Base-by-base conservation (phyloP, 768 basidiomycete genomes). In the Amanita rubescens region DNA sequence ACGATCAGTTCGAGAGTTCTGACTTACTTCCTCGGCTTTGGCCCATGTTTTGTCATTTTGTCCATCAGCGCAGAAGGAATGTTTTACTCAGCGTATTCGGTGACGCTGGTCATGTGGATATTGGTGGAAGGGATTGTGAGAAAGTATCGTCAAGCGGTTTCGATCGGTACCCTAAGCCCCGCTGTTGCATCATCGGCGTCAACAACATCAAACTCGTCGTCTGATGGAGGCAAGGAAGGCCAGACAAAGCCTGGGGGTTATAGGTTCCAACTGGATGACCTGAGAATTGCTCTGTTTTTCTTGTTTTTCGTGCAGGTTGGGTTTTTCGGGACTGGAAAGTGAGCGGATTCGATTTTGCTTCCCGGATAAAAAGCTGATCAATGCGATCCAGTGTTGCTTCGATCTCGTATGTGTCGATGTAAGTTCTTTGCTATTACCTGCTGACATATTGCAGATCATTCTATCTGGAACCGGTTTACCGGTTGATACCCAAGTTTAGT, bases 311-410 rank as follows among this genome's bases (percentile, higher is more conserved):
- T 92, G 6, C 90, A 94, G 60, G 79, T 90, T 38, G 90, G 83
- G 2, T 92, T 91, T 67, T 91, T 90, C 62, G 90, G 90, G 7
- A 88, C 81, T 34, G 87, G 87, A 71, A 90, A 87, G 85, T 87
- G 68, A 59, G 86, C 75, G 9, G 1, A 42, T 5, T 49, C 15
- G 22, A 17, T 35, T 34, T 6, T 35, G 15, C 20, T 44, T 5
- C 44, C 11, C 17, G 35, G 15, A 30, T 12, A n/a, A 4, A 32
- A 42, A 35, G 38, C 30, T 57, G 24, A 59, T 46, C 49, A 11
- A 25, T 52, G 45, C 51, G 49, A 54, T 12, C 49, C 48, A 91
- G 87, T 59, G 82, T 89, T 44, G 85, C 87, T n/a, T 87, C 87
- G 9, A 90, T 91, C 62, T 87, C 89, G 82, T 87, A 58, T 60